Conservation (phyloP, 441 rosid genomes). For the Erysimum cheiri region DNA sequence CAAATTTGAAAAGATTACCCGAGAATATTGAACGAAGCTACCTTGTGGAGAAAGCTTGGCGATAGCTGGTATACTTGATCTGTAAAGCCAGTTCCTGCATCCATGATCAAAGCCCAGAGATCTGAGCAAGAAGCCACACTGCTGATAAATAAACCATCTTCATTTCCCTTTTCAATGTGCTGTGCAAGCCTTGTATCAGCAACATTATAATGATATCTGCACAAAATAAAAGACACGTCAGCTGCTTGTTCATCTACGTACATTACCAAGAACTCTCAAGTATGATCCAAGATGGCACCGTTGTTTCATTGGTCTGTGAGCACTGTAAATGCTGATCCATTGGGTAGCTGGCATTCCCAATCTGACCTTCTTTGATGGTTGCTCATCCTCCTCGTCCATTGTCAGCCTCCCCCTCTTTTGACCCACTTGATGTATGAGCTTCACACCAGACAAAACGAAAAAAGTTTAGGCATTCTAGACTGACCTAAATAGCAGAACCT, state of each 20-base stretch:
- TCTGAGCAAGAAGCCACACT: slow-evolving; percentile 81
- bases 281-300: slow-evolving; percentile 52
- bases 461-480: slow-evolving; percentile 8
- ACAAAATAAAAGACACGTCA: slow-evolving; percentile 35
- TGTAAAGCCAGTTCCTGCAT: slow-evolving; percentile 86
- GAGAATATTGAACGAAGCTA: slow-evolving; percentile 43
- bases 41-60: slow-evolving; percentile 83
- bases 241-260: slow-evolving; percentile 1
- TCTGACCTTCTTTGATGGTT: slow-evolving; percentile 88
- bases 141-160: slow-evolving; percentile 90
- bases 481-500: not conserved
- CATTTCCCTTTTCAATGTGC: slow-evolving; percentile 86
- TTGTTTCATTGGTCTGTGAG: slow-evolving; percentile 95
- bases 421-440: slow-evolving; percentile 90
- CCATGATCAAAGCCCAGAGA: slow-evolving; percentile 96
- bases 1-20: slow-evolving; percentile 19
- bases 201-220: slow-evolving; percentile 92
- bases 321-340: slow-evolving; percentile 94
- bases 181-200: slow-evolving; percentile 76
- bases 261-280: slow-evolving; percentile 20
- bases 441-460: slow-evolving; percentile 43
- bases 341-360: slow-evolving; percentile 98
- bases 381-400: slow-evolving; percentile 89
- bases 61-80: slow-evolving; percentile 87
- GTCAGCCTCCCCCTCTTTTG: slow-evolving; percentile 92